Conservation (phyloP, 805 yeast species). For the Barnettozyma wickerhamii region DNA sequence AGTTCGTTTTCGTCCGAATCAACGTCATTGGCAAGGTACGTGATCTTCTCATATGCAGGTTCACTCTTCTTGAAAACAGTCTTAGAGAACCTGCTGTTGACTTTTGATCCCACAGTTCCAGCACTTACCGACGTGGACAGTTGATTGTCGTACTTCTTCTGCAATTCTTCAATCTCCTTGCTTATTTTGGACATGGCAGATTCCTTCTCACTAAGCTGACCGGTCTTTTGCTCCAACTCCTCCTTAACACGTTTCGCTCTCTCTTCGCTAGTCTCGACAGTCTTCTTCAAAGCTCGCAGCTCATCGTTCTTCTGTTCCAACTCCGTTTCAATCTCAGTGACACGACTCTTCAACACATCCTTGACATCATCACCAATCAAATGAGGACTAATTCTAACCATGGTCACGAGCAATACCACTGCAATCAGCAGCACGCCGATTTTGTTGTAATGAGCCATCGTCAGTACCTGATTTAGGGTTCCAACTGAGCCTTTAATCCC, state of each 20-base stretch:
- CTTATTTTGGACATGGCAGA: neutral
- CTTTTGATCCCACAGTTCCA: neutral
- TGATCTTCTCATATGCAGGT: neutral
- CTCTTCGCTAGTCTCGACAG: neutral
- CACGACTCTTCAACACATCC: neutral
- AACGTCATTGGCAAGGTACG: neutral
- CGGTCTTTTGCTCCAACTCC: neutral
- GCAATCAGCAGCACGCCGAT: neutral
- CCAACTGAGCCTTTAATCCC: too few species aligned
- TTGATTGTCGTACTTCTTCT: neutral
- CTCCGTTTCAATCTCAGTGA: neutral
- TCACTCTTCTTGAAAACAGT: neutral
- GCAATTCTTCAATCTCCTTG: neutral
- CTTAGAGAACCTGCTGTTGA: neutral
- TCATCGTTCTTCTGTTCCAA: neutral
- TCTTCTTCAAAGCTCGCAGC: neutral
- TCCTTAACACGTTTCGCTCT: neutral
- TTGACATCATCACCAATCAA: neutral
- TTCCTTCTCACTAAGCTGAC: neutral
- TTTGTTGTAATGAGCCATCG: neutral
- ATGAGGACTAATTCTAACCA: neutral
- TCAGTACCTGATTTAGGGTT: too few species aligned
- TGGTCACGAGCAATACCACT: neutral
- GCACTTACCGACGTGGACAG: neutral
- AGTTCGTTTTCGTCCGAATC: constrained; percentile 10